Evolutionary conservation across 768 basidiomycete species (phyloP), one percentile per base, ranked within the genome.

Genomic region (Boletus sensibilis): DNA sequence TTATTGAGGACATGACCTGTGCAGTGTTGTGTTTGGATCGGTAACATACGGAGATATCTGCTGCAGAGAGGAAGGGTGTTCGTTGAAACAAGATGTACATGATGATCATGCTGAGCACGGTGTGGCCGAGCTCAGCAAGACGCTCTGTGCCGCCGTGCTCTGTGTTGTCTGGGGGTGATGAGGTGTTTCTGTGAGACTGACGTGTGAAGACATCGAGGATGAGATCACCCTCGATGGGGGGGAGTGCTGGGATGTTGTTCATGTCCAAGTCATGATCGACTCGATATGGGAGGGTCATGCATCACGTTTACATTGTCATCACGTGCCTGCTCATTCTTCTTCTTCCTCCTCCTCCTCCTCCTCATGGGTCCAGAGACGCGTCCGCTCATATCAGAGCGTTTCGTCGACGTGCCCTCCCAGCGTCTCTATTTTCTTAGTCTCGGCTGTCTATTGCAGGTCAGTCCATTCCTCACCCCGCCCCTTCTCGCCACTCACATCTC

Each of bases 391-490:
- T 82, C 92, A 31, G 87, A 91, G 70, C 80, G 78, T 53, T 85
- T 84, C 66, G 61, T 94, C 31, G 88, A 90, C 65, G 76, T 85
- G 5, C 89, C 90, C 21, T 86, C 90, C 16, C 90, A 93, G 68
- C 79, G 94, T 48, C 79, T 90, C 7, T 92, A 94, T 64, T 81
- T 82, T 59, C 76, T 92, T 42, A 88, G 91, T 57, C 72, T 93
- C 25, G 89, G 87, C 9, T 80, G 86, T 39, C 76, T 93, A 2
- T 77, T 90, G 34, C 92, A 94, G 80, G 92, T 89, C 59, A 52
- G 79, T 61, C 8, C 27, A 0, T 18, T 1, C 23, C 0, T 0
- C 7, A 6, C 7, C 16, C 14, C 5, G 0, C 6, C 1, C 13
- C 2, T 13, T 9, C 25, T 23, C n/a, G n/a, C 38, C 47, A 5